Conservation (phyloP, 345 rosid genomes). For the Gynandropsis gynandra region DNA sequence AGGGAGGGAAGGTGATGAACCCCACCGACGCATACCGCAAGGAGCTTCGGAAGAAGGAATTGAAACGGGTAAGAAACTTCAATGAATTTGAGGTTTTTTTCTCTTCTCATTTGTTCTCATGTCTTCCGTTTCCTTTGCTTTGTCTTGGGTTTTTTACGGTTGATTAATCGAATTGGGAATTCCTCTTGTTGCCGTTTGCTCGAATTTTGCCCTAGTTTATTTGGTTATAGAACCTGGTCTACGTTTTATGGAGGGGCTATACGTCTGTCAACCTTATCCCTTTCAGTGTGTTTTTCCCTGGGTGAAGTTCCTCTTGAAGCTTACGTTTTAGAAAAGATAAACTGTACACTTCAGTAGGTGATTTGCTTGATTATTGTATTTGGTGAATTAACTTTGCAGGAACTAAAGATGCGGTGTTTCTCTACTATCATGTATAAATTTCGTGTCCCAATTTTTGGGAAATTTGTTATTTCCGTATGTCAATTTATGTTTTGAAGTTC, state of each 20-base stretch:
- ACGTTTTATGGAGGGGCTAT: background rate
- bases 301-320: background rate
- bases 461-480: background rate
- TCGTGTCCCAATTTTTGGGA: slow-evolving; percentile 1
- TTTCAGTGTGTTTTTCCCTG: background rate
- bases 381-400: background rate
- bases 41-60: slow-evolving; percentile 88
- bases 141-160: too few relatives aligned
- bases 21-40: slow-evolving; percentile 99
- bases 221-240: background rate
- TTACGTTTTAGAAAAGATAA: background rate
- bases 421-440: background rate
- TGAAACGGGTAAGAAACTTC: slow-evolving; percentile 55
- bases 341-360: background rate
- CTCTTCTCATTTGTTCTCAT: background rate
- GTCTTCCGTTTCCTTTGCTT: background rate
- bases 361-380: background rate
- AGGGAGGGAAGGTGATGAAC: slow-evolving; percentile 99
- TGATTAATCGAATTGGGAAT: slow-evolving; percentile 4
- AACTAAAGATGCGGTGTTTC: background rate
- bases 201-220: background rate
- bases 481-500: background rate
- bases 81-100: background rate
- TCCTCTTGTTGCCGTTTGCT: background rate
- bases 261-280: background rate